phyloP scores from a whole-genome alignment of 805 yeast genomes.

The Candida bentonensis region DNA sequence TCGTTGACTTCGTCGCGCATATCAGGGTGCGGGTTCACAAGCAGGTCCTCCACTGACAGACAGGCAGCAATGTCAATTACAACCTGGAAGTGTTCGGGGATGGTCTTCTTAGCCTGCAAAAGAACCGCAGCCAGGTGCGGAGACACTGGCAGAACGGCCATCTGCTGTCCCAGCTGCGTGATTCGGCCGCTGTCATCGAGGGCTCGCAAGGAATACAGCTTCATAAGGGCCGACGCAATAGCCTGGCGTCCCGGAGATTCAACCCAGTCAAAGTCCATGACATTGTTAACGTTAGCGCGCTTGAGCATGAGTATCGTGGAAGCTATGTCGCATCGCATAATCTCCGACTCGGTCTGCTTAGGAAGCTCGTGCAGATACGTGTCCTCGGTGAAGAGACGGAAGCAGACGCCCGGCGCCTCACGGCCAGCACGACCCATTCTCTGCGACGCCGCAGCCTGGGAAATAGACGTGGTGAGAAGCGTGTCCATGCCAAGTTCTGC shows the following conservation, averaged over 20 bases:
- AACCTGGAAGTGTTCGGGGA: constrained; percentile 17
- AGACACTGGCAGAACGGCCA: constrained; percentile 84
- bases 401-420: constrained; percentile 85
- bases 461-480: constrained; percentile 77
- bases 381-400: constrained; percentile 62
- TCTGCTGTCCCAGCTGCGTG: constrained; percentile 65
- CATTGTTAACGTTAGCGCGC: constrained; percentile 67
- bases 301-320: constrained; percentile 77
- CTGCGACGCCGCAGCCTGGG: constrained; percentile 89
- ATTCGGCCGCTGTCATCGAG: constrained; percentile 62
- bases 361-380: constrained; percentile 46
- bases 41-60: constrained; percentile 78
- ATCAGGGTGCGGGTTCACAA: constrained; percentile 68
- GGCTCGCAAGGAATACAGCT: constrained; percentile 68
- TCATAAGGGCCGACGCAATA: constrained; percentile 59
- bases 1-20: constrained; percentile 74
- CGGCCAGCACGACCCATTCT: constrained; percentile 99
- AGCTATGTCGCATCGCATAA: constrained; percentile 71
- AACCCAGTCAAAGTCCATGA: constrained; percentile 82
- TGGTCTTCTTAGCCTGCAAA: constrained; percentile 45
- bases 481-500: constrained; percentile 90
- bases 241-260: constrained; percentile 79
- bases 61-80: constrained; percentile 88
- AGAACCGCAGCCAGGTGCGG: constrained; percentile 85
- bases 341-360: constrained; percentile 84